Base-by-base conservation (phyloP, 306 rosid species). In the Mucuna pruriens region DNA sequence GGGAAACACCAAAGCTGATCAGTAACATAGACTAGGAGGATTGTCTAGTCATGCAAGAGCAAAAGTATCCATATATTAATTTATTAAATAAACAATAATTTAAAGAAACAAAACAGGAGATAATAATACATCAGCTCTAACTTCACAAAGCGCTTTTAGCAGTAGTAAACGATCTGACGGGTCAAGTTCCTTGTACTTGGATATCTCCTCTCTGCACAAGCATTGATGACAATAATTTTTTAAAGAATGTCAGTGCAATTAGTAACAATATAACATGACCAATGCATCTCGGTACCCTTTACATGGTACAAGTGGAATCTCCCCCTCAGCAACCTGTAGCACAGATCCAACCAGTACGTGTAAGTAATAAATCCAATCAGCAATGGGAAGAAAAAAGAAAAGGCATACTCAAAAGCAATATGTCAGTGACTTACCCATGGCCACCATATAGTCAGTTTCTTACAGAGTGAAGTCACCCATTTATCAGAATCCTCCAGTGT, bases 71-170 rank as follows among this genome's bases (percentile, higher is more conserved):
- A 31, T 66, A 31, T 10, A 67, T 48, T 45, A 15, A 74, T 39
- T 61, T 4, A 34, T 8, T 31, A 33, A 31, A 62, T 31, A 33
- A 71, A 51, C 38, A 44, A 46, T 26, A 52, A 64, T 65, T 54
- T 31, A 4, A 84, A 64, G 57, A 74, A 55, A 78, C 78, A 15
- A 52, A 36, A 54, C 45, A 71, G 83, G 31, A 75, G 29, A 66
- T 79, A 9, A 71, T 52, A 75, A 15, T 91, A 93, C 97, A 39
- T 90, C 91, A 68, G 91, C 95, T 87, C 99, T 87, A 85, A 93
- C 79, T 91, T 93, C 97, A 86, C 99, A 95, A 23, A 93, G 95
- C 3, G 97, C 97, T 84, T 93, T 95, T 33, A 95, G 84, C 40
- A 93, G 82, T 65, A 87, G 64, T 68, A 95, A 82, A 73, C 96